Conservation (phyloP, 176 grass and related monocot genomes). For the Lolium rigidum region DNA sequence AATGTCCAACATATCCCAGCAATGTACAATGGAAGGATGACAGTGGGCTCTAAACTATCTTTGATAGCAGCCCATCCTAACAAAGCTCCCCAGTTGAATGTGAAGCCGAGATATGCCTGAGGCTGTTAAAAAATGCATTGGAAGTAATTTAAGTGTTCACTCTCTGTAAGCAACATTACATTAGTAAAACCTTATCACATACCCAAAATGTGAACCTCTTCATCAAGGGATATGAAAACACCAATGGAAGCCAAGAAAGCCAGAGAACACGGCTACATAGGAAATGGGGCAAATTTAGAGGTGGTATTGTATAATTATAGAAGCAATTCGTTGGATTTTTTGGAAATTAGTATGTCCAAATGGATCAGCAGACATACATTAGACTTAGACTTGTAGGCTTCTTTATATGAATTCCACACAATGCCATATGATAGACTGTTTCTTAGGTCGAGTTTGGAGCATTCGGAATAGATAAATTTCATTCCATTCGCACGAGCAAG, state of each 20-base stretch:
- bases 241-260: conserved; percentile 68
- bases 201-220: conserved; percentile 92
- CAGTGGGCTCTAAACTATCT: conserved; percentile 61
- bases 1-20: conserved; percentile 87
- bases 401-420: neutral
- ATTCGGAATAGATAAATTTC: too few relatives aligned
- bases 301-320: neutral
- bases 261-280: conserved; percentile 71
- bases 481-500: too few relatives aligned
- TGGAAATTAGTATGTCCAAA: conserved; percentile 1
- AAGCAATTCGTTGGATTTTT: neutral
- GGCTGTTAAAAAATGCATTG: conserved; percentile 59
- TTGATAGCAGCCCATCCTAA: conserved; percentile 86
- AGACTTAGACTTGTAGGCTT: neutral
- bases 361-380: neutral
- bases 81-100: too few relatives aligned
- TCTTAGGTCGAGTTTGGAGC: neutral
- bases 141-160: conserved; percentile 3
- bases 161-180: neutral
- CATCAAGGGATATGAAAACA: conserved; percentile 89
- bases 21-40: conserved; percentile 75
- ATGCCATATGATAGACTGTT: neutral
- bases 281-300: conserved; percentile 13
- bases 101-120: conserved; percentile 88
- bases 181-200: neutral